Evolutionary conservation across 805 yeast genomes (phyloP), one percentile per base, ranked within the genome.

Genomic region (Yarrowia osloensis): DNA sequence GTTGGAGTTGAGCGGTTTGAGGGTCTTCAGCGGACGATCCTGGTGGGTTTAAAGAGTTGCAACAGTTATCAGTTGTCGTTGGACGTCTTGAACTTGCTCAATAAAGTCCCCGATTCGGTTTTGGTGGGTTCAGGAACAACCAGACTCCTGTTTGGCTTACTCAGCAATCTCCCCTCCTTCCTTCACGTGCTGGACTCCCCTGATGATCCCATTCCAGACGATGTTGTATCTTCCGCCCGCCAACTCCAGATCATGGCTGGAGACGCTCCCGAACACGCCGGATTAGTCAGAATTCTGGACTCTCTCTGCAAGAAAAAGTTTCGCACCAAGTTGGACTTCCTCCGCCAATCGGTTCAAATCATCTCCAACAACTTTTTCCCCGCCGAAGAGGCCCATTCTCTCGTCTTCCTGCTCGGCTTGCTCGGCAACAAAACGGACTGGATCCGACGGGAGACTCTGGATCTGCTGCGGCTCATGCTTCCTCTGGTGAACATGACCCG

Each of bases 251-350:
- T 15, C 8, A 42, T 61, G 50, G 54, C 54, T 17, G 54, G 44
- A 11, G 65, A 59, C 2, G 39, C 40, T n/a, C 52, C 65, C 22
- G 66, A 61, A 8, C 44, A 61, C 8, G 80, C 85, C 0, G 83
- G 86, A 1, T 76, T 95, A 44, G 80, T 95, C 0, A 81, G 95
- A 67, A 86, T 95, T 42, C 78, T 95, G 67, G 84, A 86, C 37
- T 91, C 98, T 0, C 81, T 91, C 54, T 83, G 91, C 1, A 90
- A 89, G 73, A 84, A 85, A 67, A 82, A 92, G 70, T 94, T 96
- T 77, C 81, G 99, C 72, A 88, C 94, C n/a, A 91, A 91, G 74
- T 87, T 88, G 69, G 99, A 95, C 74, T 94, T 96, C 71, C 77
- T 93, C 71, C 85, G 87, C 47, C 98, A 95, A 76, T 84, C 90